A percentile compares a stretch with the other conserved stretches of the same genome.
phyloP scores from a whole-genome alignment of 2,329 filamentous ascomycete species.

The Monilinia vaccinii-corymbosi region DNA sequence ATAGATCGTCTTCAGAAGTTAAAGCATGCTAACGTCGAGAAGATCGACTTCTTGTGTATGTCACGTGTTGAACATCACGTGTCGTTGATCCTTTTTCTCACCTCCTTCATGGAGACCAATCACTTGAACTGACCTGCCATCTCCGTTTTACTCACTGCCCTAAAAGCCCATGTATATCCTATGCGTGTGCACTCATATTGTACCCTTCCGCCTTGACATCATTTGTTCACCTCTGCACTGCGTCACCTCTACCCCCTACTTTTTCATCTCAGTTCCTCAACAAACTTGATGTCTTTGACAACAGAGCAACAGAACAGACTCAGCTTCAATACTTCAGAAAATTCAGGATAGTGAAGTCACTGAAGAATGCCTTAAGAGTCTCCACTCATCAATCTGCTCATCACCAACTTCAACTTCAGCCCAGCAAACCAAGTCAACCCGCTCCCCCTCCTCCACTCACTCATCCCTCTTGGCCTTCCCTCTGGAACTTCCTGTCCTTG shows the following conservation, averaged over 20 bases:
- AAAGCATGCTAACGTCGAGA: not conserved
- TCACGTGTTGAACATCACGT: not conserved
- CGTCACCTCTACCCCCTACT: not conserved
- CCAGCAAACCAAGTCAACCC: not conserved
- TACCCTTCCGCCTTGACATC: not conserved
- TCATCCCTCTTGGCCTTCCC: conserved; percentile 32
- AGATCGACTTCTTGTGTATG: not conserved
- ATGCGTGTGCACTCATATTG: conserved; percentile 5
- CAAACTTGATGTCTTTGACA: not conserved
- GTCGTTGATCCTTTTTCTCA: not conserved
- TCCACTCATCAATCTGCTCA: not conserved
- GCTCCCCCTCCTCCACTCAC: conserved; percentile 15
- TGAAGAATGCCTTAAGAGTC: not conserved
- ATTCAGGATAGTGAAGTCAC: not conserved
- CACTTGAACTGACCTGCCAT: not conserved
- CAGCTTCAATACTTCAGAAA: not conserved
- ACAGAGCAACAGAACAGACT: not conserved
- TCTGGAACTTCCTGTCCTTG: conserved; percentile 32
- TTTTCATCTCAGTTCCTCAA: not conserved
- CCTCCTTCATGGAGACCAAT: not conserved
- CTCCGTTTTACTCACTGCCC: not conserved
- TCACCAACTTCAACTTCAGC: not conserved
- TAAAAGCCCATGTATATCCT: not conserved
- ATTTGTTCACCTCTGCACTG: not conserved
- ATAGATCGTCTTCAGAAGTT: not conserved